Percentiles rank a stretch among this genome's conserved stretches.
phyloP scores from a whole-genome alignment of 2,329 filamentous ascomycete genomes.

The Fusarium cyanostomum region DNA sequence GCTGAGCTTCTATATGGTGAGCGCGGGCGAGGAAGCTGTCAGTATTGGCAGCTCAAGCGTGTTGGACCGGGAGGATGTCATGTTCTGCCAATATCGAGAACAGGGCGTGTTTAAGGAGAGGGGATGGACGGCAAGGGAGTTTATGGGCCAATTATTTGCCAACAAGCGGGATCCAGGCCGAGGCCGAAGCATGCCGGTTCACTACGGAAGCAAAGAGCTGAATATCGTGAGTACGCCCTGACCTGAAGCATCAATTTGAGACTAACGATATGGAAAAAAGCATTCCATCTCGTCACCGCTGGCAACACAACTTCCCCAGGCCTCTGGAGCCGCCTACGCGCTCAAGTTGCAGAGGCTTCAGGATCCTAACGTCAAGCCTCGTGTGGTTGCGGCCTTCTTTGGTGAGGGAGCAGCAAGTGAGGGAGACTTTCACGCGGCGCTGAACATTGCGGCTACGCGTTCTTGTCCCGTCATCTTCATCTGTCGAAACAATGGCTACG shows the following conservation, averaged over 20 bases:
- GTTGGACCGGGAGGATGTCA: slow-evolving; percentile 82
- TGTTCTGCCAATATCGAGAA: slow-evolving; percentile 96
- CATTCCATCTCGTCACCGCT: slow-evolving; percentile 86
- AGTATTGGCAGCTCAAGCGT: slow-evolving; percentile 89
- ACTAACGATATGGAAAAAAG: slow-evolving; percentile 50
- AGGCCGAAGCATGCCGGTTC: slow-evolving; percentile 96
- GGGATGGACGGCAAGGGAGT: slow-evolving; percentile 85
- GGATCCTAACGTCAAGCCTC: slow-evolving; percentile 72
- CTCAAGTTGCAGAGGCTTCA: slow-evolving; percentile 81
- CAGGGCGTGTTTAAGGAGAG: slow-evolving; percentile 90
- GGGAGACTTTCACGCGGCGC: slow-evolving; percentile 89
- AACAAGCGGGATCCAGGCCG: slow-evolving; percentile 82
- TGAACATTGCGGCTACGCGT: slow-evolving; percentile 90
- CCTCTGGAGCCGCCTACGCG: slow-evolving; percentile 86
- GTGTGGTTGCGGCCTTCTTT: slow-evolving; percentile 85
- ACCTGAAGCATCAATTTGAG: no score
- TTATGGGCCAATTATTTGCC: slow-evolving; percentile 95
- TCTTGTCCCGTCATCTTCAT: slow-evolving; percentile 90
- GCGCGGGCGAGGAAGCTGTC: slow-evolving; percentile 92
- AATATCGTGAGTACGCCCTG: slow-evolving; percentile 72
- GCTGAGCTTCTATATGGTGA: slow-evolving; percentile 97
- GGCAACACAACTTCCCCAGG: slow-evolving; percentile 90
- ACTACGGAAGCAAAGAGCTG: slow-evolving; percentile 86
- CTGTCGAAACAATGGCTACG: slow-evolving; percentile 92
- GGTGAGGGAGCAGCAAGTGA: slow-evolving; percentile 91